phyloP scores from a whole-genome alignment of 495 filamentous ascomycete species.

The Acidomyces sp. region DNA sequence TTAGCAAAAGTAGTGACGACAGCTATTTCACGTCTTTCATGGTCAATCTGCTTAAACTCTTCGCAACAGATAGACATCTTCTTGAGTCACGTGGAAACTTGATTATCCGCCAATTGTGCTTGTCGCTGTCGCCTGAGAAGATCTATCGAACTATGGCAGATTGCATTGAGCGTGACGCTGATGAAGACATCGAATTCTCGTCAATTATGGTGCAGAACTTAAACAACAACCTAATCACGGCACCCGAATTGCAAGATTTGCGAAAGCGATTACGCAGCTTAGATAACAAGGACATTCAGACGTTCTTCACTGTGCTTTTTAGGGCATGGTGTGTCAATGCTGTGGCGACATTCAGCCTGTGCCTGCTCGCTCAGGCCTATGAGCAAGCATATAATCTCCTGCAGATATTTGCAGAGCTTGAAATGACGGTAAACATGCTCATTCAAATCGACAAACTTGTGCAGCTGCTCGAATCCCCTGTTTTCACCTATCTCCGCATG shows the following conservation, averaged over 20 bases:
- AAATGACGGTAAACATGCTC: constrained; percentile 97
- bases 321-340: constrained; percentile 98
- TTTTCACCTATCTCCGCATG: constrained; percentile 94
- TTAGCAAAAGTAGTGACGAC: constrained; percentile 90
- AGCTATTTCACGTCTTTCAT: constrained; percentile 96
- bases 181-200: constrained; percentile 97
- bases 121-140: constrained; percentile 80
- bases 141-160: constrained; percentile 95
- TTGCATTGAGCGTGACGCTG: constrained; percentile 94
- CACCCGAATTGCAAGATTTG: constrained; percentile 82
- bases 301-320: constrained; percentile 88
- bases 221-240: constrained; percentile 98
- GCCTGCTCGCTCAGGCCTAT: constrained; percentile 91
- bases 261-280: constrained; percentile 81
- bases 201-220: constrained; percentile 99
- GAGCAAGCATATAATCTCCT: constrained; percentile 95
- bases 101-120: constrained; percentile 89
- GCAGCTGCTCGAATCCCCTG: constrained; percentile 90
- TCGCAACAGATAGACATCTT: constrained; percentile 80
- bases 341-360: constrained; percentile 92
- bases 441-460: constrained; percentile 99
- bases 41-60: constrained; percentile 90
- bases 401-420: constrained; percentile 93
- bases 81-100: constrained; percentile 88
- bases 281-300: constrained; percentile 76